phyloP scores from a whole-genome alignment of 257 asterid species.

The Gynochthodes officinalis region DNA sequence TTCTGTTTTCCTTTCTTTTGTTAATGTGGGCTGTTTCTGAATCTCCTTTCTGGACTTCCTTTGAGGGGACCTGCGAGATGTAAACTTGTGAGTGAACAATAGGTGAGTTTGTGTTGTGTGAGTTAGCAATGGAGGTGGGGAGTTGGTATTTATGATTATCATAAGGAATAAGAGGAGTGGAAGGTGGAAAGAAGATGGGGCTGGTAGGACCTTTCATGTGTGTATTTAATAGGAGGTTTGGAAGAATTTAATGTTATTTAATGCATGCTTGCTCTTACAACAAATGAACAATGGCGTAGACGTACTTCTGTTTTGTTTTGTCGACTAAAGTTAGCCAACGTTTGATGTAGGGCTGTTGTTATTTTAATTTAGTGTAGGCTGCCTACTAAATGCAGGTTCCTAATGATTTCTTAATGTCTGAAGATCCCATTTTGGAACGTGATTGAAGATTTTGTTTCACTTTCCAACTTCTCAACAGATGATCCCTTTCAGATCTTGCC shows the following conservation, averaged over 20 bases:
- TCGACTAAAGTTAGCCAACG: conserved; percentile 11
- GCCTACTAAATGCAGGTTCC: conserved; percentile 15
- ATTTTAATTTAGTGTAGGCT: not conserved
- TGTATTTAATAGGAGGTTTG: conserved; percentile 32
- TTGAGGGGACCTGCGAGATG: conserved; percentile 4
- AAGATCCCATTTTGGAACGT: conserved; percentile 6
- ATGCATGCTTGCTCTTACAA: conserved; percentile 25
- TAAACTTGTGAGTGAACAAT: conserved; percentile 8
- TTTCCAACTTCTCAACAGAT: not conserved
- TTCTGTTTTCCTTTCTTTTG: conserved; percentile 8
- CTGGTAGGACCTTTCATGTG: conserved; percentile 48
- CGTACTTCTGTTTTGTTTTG: not conserved
- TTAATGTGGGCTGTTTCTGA: not conserved
- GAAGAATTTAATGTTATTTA: conserved; percentile 29
- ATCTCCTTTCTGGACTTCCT: not conserved
- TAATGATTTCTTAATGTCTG: not conserved
- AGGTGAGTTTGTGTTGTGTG: not conserved
- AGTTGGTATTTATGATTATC: conserved; percentile 44
- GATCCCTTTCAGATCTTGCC: not conserved
- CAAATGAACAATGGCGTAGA: conserved; percentile 5
- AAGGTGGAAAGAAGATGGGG: conserved; percentile 21
- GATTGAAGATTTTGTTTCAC: conserved; percentile 14
- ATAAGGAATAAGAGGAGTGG: conserved; percentile 24
- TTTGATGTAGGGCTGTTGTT: not conserved
- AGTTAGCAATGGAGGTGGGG: conserved; percentile 19